A percentile compares a stretch with the other conserved stretches of the same genome.
These are phyloP conservation scores for Kluyveromyces sp. DNA, from an alignment of 1,139 yeast species.

Conservation along the genomic window DNA sequence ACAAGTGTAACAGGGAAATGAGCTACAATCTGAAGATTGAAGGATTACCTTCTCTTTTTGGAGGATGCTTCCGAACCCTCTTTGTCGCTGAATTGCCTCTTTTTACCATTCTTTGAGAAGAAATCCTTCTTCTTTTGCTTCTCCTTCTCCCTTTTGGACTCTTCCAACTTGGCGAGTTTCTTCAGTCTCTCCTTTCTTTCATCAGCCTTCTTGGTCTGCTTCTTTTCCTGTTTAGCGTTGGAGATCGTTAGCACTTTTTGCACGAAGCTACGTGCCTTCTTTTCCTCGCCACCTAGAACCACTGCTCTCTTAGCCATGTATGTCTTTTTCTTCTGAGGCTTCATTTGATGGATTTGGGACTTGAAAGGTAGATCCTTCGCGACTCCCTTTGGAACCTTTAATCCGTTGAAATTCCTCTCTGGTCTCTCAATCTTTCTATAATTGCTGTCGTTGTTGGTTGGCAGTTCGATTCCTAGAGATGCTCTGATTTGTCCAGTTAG, in stretches of 20 bases:
- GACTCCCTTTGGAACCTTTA: conserved; percentile 74
- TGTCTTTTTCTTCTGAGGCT: conserved; percentile 77
- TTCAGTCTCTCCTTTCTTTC: conserved; percentile 71
- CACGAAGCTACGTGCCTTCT: conserved; percentile 84
- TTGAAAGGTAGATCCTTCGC: conserved; percentile 80
- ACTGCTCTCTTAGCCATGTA: conserved; percentile 92
- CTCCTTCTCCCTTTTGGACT: conserved; percentile 64
- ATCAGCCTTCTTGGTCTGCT: conserved; percentile 64
- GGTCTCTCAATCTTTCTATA: conserved; percentile 76
- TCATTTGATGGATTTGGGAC: conserved; percentile 82
- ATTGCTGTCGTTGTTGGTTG: conserved; percentile 58
- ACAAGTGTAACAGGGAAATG: too few relatives aligned
- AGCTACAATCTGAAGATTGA: too few relatives aligned
- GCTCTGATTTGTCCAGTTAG: conserved; percentile 91
- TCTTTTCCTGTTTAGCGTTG: conserved; percentile 79
- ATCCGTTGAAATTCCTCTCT: conserved; percentile 81
- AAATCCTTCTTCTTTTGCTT: conserved; percentile 81
- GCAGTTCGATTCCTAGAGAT: conserved; percentile 59
- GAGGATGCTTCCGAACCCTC: conserved; percentile 29
- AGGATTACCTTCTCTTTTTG: conserved; percentile 24
- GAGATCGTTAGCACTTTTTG: conserved; percentile 80
- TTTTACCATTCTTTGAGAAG: conserved; percentile 67
- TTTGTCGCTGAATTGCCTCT: conserved; percentile 46
- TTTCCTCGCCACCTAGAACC: conserved; percentile 84
- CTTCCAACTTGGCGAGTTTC: conserved; percentile 68